Percentiles rank a stretch among this genome's conserved stretches.
phyloP scores from a whole-genome alignment of 176 grass and related monocot species.

The Tillandsia fasciculata region DNA sequence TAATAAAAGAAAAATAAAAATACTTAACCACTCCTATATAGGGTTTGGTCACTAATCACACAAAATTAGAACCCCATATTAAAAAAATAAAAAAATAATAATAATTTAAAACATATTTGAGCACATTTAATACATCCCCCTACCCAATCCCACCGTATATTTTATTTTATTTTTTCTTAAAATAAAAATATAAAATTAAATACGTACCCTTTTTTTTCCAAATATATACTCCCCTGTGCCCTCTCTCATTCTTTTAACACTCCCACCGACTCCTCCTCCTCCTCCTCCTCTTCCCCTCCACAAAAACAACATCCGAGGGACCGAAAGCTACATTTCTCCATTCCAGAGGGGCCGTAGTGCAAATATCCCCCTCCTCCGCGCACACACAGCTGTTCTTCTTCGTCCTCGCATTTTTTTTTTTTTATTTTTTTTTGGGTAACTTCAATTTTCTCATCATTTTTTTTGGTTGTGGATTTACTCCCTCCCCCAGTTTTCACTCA shows the following conservation, averaged over 20 bases:
- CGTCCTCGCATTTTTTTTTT: background rate
- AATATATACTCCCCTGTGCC: background rate
- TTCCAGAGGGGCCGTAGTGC: background rate
- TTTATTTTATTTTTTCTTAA: too few species aligned
- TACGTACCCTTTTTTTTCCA: background rate
- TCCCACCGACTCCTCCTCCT: background rate
- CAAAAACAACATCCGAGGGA: background rate
- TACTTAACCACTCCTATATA: background rate
- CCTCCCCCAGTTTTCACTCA: background rate
- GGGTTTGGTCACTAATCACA: background rate
- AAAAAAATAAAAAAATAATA: background rate
- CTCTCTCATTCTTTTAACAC: background rate
- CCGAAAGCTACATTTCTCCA: background rate
- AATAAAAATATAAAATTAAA: background rate
- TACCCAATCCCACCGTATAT: too few species aligned
- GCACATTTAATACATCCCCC: too few species aligned
- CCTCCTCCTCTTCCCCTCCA: background rate
- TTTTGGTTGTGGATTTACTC: background rate
- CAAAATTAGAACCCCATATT: background rate
- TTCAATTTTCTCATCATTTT: background rate
- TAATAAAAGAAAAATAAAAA: too few species aligned
- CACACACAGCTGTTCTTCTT: background rate
- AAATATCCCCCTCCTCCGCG: background rate
- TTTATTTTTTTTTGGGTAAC: background rate
- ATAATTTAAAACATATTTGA: background rate